Percentiles rank a stretch among this genome's conserved stretches.
These are phyloP conservation scores for Sporobolomyces pararoseus DNA, from an alignment of 768 basidiomycete genomes.

Conservation along the genomic window DNA sequence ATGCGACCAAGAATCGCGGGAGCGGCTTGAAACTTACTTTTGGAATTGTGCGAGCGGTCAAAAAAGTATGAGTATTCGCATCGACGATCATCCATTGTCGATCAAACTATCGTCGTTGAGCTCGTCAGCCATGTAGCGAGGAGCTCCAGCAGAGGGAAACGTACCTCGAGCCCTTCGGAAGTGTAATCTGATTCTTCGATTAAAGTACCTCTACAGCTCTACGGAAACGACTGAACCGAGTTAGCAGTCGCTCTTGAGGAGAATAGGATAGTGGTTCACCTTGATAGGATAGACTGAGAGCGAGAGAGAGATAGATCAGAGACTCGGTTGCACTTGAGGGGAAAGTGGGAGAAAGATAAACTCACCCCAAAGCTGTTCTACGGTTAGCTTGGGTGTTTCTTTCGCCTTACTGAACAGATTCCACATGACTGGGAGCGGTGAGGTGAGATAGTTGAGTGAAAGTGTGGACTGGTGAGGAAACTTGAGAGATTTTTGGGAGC, in stretches of 20 bases:
- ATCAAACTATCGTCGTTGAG: constrained; percentile 19
- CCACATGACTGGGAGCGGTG: constrained; percentile 3
- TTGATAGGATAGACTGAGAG: constrained; percentile 33
- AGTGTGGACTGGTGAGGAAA: background rate
- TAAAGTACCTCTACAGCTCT: constrained; percentile 27
- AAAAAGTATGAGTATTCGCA: constrained; percentile 25
- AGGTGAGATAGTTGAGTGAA: background rate
- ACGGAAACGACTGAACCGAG: background rate
- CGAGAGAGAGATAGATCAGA: background rate
- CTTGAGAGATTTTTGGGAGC: background rate
- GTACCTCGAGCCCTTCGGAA: constrained; percentile 23
- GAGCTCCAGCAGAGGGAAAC: background rate
- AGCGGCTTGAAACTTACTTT: background rate
- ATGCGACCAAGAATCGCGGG: rapidly evolving
- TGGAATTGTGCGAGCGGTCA: constrained; percentile 39
- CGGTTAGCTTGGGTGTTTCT: background rate
- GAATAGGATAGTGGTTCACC: background rate
- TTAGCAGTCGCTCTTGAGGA: too few species aligned
- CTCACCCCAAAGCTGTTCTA: constrained; percentile 35
- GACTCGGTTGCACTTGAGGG: background rate
- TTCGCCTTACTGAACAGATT: background rate
- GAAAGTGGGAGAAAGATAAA: background rate
- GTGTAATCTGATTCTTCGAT: constrained; percentile 9
- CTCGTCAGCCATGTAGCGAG: too few species aligned
- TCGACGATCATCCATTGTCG: constrained; percentile 43